Conservation (phyloP, 176 grass and related monocot genomes). For the Ensete ventricosum region DNA sequence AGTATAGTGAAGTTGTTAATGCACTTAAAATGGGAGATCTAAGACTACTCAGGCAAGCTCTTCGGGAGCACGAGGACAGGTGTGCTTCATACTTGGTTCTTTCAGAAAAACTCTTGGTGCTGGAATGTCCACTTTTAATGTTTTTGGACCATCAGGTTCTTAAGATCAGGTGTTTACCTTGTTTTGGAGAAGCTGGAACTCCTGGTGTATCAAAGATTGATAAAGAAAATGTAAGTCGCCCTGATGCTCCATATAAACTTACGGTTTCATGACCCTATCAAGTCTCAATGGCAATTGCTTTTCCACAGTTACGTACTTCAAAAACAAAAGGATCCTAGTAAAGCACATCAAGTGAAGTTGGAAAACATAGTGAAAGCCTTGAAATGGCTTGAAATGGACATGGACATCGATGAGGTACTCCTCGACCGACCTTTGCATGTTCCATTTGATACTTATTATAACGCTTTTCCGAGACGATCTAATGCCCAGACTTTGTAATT, state of each 20-base stretch:
- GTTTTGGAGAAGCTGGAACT: conserved; percentile 95
- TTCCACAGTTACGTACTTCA: conserved; percentile 42
- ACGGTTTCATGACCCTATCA: background rate
- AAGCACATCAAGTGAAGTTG: conserved; percentile 85
- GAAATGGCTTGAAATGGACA: conserved; percentile 87
- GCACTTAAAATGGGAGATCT: conserved; percentile 81
- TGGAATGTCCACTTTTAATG: background rate
- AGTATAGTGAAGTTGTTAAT: conserved; percentile 81
- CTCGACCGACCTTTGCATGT: background rate
- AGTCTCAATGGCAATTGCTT: background rate
- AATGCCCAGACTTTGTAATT: conserved; percentile 3
- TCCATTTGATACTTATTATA: background rate
- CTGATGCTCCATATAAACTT: background rate
- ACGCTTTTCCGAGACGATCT: background rate
- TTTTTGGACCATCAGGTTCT: conserved; percentile 35
- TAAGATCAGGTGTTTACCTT: conserved; percentile 91
- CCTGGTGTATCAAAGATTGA: conserved; percentile 83
- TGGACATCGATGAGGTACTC: conserved; percentile 78
- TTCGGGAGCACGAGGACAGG: conserved; percentile 76
- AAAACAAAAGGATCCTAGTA: conserved; percentile 71
- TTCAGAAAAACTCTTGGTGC: background rate
- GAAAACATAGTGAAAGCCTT: conserved; percentile 61
- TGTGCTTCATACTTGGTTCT: conserved; percentile 24
- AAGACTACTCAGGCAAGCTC: conserved; percentile 68
- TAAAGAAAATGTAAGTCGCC: conserved; percentile 89